Evolutionary conservation across 2,329 filamentous ascomycete species (phyloP).

Genomic region (Verticillium longisporum): DNA sequence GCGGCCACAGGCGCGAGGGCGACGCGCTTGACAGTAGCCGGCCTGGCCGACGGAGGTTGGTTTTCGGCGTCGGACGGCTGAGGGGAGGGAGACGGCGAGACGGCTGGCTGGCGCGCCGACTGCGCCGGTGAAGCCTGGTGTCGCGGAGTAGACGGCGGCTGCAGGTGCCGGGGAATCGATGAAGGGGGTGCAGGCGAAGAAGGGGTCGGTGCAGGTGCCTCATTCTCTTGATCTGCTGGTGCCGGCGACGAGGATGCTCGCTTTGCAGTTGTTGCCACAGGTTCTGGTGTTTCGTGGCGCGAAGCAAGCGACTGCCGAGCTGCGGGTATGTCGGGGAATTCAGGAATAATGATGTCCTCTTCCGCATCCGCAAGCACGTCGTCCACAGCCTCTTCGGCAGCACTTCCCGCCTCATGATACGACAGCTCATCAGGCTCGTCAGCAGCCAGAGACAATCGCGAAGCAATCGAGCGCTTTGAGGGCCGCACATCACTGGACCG

Average conservation of each 20-base stretch:
- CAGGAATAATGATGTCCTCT: conserved; percentile 3
- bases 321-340: conserved; percentile 1
- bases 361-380: background rate
- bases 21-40: conserved; percentile 40
- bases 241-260: conserved; percentile 4
- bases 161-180: conserved; percentile 6
- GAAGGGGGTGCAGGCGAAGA: conserved; percentile 11
- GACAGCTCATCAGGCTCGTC: conserved; percentile 16
- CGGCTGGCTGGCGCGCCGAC: conserved; percentile 43
- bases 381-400: conserved; percentile 14
- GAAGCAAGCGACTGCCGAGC: conserved; percentile 7
- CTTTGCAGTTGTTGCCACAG: background rate
- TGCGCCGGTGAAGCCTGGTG: conserved; percentile 34
- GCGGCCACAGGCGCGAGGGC: conserved; percentile 37
- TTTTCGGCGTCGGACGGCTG: conserved; percentile 80
- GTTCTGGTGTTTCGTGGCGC: conserved; percentile 9
- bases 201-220: conserved; percentile 16
- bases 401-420: conserved; percentile 10
- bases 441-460: conserved; percentile 13
- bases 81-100: conserved; percentile 60
- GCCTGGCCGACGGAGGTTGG: conserved; percentile 62
- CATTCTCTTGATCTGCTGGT: background rate
- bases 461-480: conserved; percentile 21
- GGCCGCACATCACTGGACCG: conserved; percentile 24
- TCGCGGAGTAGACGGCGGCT: conserved; percentile 35